phyloP scores from a whole-genome alignment of 2,329 filamentous ascomycete species.

The Fusarium proliferatum region DNA sequence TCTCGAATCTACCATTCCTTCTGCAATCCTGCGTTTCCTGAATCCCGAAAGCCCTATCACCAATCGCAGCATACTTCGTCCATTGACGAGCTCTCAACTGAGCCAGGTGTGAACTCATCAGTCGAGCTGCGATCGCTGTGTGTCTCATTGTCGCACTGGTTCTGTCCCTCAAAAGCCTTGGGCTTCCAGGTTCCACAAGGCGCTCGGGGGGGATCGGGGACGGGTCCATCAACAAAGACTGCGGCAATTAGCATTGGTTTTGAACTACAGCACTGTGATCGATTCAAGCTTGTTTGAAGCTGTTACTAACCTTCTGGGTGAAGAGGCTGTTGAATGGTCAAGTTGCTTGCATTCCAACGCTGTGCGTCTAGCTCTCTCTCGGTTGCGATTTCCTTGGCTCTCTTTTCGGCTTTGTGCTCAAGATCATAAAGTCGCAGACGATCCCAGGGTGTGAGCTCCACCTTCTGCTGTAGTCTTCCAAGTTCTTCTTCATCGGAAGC shows the following conservation, averaged over 20 bases:
- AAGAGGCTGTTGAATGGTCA: background rate
- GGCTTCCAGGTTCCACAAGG: background rate
- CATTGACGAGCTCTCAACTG: too few species aligned
- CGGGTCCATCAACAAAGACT: background rate
- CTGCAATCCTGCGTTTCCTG: background rate
- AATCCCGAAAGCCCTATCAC: background rate
- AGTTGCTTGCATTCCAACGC: background rate
- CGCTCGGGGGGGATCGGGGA: too few species aligned
- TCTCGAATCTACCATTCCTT: background rate
- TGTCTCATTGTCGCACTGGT: too few species aligned
- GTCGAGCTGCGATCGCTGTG: accelerated
- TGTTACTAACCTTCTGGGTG: background rate
- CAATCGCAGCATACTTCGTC: accelerated
- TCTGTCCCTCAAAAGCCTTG: too few species aligned
- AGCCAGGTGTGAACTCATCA: background rate
- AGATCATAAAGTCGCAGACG: background rate
- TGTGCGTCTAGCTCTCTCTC: background rate
- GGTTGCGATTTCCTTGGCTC: background rate
- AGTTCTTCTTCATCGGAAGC: background rate
- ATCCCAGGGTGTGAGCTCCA: too few species aligned
- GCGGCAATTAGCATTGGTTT: background rate
- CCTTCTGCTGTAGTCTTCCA: background rate
- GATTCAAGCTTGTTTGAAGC: background rate
- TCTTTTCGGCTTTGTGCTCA: background rate
- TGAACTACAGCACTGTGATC: background rate